These are phyloP conservation scores for Collybia mongolica DNA, from an alignment of 768 basidiomycete genomes.

Conservation along the genomic window DNA sequence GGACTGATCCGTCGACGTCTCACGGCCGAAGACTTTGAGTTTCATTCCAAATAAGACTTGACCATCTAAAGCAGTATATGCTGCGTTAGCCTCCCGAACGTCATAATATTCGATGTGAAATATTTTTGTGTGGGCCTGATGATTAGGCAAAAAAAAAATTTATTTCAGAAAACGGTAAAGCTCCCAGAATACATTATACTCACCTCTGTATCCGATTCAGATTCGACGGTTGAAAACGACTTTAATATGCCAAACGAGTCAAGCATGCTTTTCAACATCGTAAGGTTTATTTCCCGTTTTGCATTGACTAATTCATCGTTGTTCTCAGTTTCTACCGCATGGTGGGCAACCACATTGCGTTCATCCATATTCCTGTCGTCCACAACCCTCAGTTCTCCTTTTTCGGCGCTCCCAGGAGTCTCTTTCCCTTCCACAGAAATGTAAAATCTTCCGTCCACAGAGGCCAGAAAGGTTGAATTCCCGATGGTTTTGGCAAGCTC, in stretches of 20 bases:
- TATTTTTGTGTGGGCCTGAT: conserved; percentile 24
- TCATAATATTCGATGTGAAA: conserved; percentile 73
- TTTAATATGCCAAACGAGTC: conserved; percentile 34
- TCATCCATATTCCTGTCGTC: conserved; percentile 8
- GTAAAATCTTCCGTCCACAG: conserved; percentile 51
- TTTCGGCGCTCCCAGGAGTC: conserved; percentile 14
- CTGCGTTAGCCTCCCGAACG: conserved; percentile 52
- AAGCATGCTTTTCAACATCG: conserved; percentile 28
- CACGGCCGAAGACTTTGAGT: conserved; percentile 39
- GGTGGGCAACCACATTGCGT: not conserved
- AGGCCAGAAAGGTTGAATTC: conserved; percentile 46
- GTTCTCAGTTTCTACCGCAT: conserved; percentile 2
- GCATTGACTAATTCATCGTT: not conserved
- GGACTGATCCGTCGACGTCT: conserved; percentile 5
- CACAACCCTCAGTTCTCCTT: conserved; percentile 5
- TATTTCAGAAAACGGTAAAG: not conserved
- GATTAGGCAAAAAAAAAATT: too few relatives aligned
- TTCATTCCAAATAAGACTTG: conserved; percentile 51
- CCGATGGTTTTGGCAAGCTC: conserved; percentile 54
- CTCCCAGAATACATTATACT: not conserved
- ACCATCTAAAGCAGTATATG: conserved; percentile 49
- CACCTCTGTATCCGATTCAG: conserved; percentile 20
- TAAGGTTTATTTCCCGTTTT: conserved; percentile 18
- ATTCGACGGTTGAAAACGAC: conserved; percentile 21
- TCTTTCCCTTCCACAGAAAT: conserved; percentile 38